Evolutionary conservation across 2,329 filamentous ascomycete genomes (phyloP), one percentile per base, ranked within the genome.

Genomic region (Cordyceps militaris): DNA sequence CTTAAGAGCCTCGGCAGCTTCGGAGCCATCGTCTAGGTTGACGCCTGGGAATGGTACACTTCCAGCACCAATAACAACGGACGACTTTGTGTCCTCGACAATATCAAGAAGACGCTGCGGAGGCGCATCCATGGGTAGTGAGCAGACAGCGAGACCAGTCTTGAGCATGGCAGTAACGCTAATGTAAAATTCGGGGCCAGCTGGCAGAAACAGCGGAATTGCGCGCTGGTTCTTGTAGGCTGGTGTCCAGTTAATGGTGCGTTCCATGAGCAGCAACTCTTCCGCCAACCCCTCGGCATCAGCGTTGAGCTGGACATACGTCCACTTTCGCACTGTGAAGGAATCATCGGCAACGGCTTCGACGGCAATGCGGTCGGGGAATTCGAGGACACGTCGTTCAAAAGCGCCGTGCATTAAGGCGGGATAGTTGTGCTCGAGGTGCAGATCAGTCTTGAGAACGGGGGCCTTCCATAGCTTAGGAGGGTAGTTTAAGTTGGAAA

Each of bases 21-120:
- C 47, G 14, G 51, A 56, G 34, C 38, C 58, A 19, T 59, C 58
- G 11, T 48, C 30, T 8, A 59, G 38, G 51, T 69, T 66, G 10
- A 67, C 54, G 24, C 68, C 68, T 16, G 52, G 52, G 66, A 69
- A 19, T 64, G 42, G 3, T 65, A 63, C 14, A 66, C 59, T 51
- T 16, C 59, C 58, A 32, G 58, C 28, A n/a, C 58, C 50, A 67
- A 61, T 48, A 30, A 59, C 51, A 7, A 53, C 53, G 2, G 58
- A 54, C 14, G 58, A 53, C 26, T 30, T 53, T 6, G 51, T 50
- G 42, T 59, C 58, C 26, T 46, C 28, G n/a, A 57, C 47, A 19
- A 59, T 56, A 30, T 57, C 47, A 4, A 53, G 40, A 11, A 59
- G 53, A 14, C 58, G 52, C 21, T 57, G 49, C 3, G 51, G 49